A percentile compares a stretch with the other conserved stretches of the same genome.
phyloP scores from a whole-genome alignment of 306 rosid species.

The Prunus mume region DNA sequence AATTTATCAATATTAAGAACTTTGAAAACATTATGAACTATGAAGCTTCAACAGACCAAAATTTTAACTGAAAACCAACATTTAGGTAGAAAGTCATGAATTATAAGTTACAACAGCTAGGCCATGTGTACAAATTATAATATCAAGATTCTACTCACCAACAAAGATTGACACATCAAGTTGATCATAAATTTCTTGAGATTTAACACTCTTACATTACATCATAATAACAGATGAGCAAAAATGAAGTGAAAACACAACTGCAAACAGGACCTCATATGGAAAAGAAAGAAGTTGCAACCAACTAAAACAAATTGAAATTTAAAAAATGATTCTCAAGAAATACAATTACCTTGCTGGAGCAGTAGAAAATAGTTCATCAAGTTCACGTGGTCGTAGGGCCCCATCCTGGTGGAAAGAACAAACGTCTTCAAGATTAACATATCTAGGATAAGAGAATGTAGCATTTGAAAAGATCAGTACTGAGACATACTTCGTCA shows the following conservation, averaged over 20 bases:
- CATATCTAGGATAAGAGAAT: slow-evolving; percentile 11
- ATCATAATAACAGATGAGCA: not conserved
- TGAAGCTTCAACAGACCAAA: not conserved
- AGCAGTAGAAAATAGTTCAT: slow-evolving; percentile 92
- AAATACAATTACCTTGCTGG: slow-evolving; percentile 69
- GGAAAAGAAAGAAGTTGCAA: not conserved
- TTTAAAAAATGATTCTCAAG: not conserved
- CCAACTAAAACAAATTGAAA: slow-evolving; percentile 1
- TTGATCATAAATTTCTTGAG: not conserved
- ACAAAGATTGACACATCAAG: not conserved
- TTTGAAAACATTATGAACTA: not conserved
- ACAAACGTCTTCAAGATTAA: slow-evolving; percentile 12
- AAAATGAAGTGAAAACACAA: not conserved
- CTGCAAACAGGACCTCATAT: not conserved
- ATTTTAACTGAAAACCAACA: slow-evolving; percentile 8
- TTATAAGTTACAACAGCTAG: not conserved
- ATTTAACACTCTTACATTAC: not conserved
- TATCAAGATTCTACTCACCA: not conserved
- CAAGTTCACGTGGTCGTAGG: slow-evolving; percentile 79
- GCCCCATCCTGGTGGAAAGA: slow-evolving; percentile 64
- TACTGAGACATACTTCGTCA: slow-evolving; percentile 59
- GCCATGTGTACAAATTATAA: not conserved
- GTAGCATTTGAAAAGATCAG: slow-evolving; percentile 2
- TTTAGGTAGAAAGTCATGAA: not conserved
- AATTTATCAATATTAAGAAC: not conserved